A percentile compares a stretch with the other conserved stretches of the same genome.
Conservation (phyloP, 2,329 filamentous ascomycete genomes). For the Ophiostoma ulmi region DNA sequence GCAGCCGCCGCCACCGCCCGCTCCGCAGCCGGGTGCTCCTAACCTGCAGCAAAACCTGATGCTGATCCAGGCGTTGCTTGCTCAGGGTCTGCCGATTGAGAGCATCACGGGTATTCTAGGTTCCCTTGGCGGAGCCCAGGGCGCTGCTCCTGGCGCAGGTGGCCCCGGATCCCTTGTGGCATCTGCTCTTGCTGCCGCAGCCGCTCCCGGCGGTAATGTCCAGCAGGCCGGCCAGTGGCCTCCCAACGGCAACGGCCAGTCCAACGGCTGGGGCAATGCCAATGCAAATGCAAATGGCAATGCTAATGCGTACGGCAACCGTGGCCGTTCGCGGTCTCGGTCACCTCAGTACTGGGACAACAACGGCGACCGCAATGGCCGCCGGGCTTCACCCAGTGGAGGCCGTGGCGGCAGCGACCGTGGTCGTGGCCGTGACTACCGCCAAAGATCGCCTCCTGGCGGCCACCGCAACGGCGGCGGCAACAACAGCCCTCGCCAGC, state of each 20-base stretch:
- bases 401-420: conserved; percentile 50
- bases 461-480: conserved; percentile 41
- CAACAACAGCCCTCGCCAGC: conserved; percentile 46
- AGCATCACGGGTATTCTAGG: conserved; percentile 62
- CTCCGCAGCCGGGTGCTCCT: conserved; percentile 29
- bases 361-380: conserved; percentile 57
- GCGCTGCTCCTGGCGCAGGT: conserved; percentile 28
- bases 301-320: conserved; percentile 38
- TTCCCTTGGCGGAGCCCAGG: conserved; percentile 43
- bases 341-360: conserved; percentile 72
- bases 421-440: conserved; percentile 63
- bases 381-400: conserved; percentile 58
- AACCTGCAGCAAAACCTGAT: conserved; percentile 66
- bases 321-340: conserved; percentile 67
- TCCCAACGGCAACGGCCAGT: conserved; percentile 28
- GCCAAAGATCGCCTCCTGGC: conserved; percentile 72
- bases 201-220: conserved; percentile 25
- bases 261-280: conserved; percentile 27
- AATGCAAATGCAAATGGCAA: conserved; percentile 40
- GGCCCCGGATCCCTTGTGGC: conserved; percentile 23
- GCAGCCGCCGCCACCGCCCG: conserved; percentile 11
- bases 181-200: conserved; percentile 28
- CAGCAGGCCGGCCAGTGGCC: conserved; percentile 24
- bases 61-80: conserved; percentile 68
- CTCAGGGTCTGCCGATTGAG: conserved; percentile 71